Conservation (phyloP, 192 early-diverging fungal genomes). For the Piromyces sp. region DNA sequence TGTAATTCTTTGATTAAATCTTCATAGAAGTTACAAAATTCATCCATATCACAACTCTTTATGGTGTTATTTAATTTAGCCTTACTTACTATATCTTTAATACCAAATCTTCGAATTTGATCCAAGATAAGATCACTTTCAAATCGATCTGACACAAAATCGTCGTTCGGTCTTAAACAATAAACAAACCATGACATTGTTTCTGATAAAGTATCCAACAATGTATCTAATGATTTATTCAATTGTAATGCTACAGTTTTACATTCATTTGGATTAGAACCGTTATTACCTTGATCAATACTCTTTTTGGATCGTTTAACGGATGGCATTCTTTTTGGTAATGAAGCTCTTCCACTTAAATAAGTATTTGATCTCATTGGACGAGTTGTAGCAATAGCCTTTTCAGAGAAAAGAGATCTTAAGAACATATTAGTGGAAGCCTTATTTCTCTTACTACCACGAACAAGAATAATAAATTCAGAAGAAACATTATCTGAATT, state of each 20-base stretch:
- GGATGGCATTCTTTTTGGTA: background rate
- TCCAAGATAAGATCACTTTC: background rate
- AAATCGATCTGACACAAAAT: background rate
- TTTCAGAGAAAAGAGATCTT: background rate
- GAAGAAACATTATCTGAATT: slow-evolving; percentile 63
- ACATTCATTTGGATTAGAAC: slow-evolving; percentile 52
- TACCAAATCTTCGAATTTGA: background rate
- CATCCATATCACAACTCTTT: background rate
- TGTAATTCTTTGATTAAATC: background rate
- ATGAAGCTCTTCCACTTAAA: background rate
- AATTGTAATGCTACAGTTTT: slow-evolving; percentile 41
- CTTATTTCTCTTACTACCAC: slow-evolving; percentile 16
- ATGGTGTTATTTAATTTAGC: background rate
- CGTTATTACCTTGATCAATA: slow-evolving; percentile 18
- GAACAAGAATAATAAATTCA: slow-evolving; percentile 73
- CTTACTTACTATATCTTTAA: background rate
- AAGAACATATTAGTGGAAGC: background rate
- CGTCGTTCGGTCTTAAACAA: slow-evolving; percentile 17
- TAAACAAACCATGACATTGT: slow-evolving; percentile 68
- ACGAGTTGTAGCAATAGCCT: background rate
- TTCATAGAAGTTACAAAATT: background rate
- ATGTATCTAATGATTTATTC: slow-evolving; percentile 23
- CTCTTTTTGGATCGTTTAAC: background rate
- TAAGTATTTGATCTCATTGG: background rate
- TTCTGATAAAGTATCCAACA: slow-evolving; percentile 1